Evolutionary conservation across 2,329 filamentous ascomycete species (phyloP), one percentile per base, ranked within the genome.

Genomic region (Aspergillus calidoustus): DNA sequence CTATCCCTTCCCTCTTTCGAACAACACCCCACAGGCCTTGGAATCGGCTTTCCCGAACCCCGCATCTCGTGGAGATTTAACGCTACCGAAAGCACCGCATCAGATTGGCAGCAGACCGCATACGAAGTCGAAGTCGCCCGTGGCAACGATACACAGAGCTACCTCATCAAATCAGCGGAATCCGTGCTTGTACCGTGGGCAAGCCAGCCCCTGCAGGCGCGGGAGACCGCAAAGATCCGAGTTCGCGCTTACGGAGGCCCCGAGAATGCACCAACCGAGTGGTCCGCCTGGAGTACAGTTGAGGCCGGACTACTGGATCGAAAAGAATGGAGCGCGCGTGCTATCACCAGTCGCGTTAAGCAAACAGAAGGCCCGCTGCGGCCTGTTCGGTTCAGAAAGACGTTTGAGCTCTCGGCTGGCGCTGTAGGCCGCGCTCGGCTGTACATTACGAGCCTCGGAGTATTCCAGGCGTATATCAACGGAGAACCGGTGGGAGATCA

Each of bases 391-490:
- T 79, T 81, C 59, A 67, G 75, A n/a, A 77, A 77, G 49, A 51
- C 47, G 1, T 78, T 78, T 44, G 44, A 59, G 7, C 7, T 72
- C 11, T 17, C 63, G 54, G 44, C 28, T 7, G n/a, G 46, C 4
- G 19, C 54, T 1, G 43, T 71, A 51, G 57, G 23, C 25, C 53
- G 38, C 8, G 81, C 82, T 0, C 73, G 82, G 1, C 69, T 85
- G 0, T 84, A 84, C 55, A 80, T 83, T 46, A 83, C 82, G 0
- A 75, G 77, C 0, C 70, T 79, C 1, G 82, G 83, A 0, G 57
- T 84, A 0, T 85, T 83, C 56, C 74, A 80, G 46, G 80, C 79
- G 0, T 76, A 77, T 34, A 80, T 86, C 61, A 85, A 86, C 54
- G 82, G 81, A 0, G 61, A 71, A 0, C 68, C 70, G 5, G 76